Base-by-base conservation (phyloP, 371 early-diverging fungal genomes). In the Caulochytrium protostelioides region DNA sequence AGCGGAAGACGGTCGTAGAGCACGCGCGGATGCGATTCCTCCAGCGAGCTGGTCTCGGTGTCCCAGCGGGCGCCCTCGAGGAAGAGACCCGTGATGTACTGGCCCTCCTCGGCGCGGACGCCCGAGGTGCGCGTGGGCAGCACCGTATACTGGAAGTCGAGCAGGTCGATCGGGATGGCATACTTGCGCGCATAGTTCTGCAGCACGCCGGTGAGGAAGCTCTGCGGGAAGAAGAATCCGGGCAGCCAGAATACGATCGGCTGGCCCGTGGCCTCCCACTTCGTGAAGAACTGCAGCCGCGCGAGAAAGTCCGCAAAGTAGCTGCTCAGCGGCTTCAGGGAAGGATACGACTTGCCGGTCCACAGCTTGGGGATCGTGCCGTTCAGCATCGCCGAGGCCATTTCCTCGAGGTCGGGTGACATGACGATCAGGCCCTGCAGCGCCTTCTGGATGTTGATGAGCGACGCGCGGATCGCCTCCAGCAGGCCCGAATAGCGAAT, bases 21-120 rank as follows among this genome's bases (percentile, higher is more conserved):
- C 3, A 59, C 53, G 24, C 60, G 36, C 16, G 56, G 57, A 17
- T 42, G 34, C 6, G 58, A 57, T 35, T 65, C 65, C 1, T 50
- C 58, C 30, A 65, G 50, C 9, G 52, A 49, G 24, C 53, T 50
- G 28, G 42, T 39, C 30, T 48, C 31, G 26, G 53, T 48, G 37
- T 65, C 60, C 62, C 62, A 65, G 9, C 65, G 46, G 5, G 65
- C 65, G 0, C 65, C 65, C 36, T 65, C 65, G 31, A 65, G 32
- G 30, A 55, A 65, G 15, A 65, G 28, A 0, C 65, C 65, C 30
- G 52, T 50, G 9, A 59, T 43, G 37, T 65, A 61, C 16, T 55
- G 54, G 6, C 65, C 65, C 31, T 65, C 65, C 28, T 59, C 62
- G 1, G 65, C 62, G 14, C 61, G 33, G 1, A 63, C 64, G 13